Percentiles rank a stretch among this genome's conserved stretches.
These are phyloP conservation scores for Malassezia nana DNA, from an alignment of 1,284 basidiomycete species.

Conservation along the genomic window DNA sequence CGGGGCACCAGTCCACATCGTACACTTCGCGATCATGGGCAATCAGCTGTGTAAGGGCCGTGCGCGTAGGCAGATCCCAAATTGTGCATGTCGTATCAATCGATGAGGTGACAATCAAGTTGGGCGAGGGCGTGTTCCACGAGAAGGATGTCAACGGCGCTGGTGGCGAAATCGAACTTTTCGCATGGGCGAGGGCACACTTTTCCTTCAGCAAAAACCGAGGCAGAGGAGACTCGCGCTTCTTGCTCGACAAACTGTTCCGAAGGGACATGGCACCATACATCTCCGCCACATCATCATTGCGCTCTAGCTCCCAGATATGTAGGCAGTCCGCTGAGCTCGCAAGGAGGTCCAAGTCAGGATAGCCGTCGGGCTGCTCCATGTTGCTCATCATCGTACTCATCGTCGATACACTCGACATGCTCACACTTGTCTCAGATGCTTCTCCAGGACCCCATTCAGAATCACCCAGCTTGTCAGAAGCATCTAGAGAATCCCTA, in stretches of 20 bases:
- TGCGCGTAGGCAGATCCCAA: constrained; percentile 86
- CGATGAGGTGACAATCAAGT: constrained; percentile 53
- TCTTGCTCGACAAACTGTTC: constrained; percentile 9
- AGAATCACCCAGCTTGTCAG: not conserved
- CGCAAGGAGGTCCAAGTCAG: constrained; percentile 42
- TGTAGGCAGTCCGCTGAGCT: constrained; percentile 45
- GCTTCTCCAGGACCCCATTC: not conserved
- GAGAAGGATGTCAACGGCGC: constrained; percentile 47
- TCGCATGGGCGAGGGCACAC: constrained; percentile 42
- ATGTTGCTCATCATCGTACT: not conserved
- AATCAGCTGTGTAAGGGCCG: constrained; percentile 77
- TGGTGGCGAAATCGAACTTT: constrained; percentile 39
- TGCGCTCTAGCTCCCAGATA: constrained; percentile 42
- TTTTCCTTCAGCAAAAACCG: constrained; percentile 40
- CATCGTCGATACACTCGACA: not conserved
- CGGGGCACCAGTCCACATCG: constrained; percentile 94
- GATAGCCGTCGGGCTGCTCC: constrained; percentile 21
- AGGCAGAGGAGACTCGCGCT: constrained; percentile 11
- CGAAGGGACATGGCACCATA: constrained; percentile 25
- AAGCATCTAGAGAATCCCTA: not conserved
- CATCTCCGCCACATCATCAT: constrained; percentile 19
- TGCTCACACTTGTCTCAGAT: not conserved
- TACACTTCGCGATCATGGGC: constrained; percentile 98
- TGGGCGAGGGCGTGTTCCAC: constrained; percentile 46
- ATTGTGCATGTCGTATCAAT: constrained; percentile 53